These are phyloP conservation scores for Cystobasidiaceae sp. DNA, from an alignment of 1,284 basidiomycete genomes.

Conservation along the genomic window DNA sequence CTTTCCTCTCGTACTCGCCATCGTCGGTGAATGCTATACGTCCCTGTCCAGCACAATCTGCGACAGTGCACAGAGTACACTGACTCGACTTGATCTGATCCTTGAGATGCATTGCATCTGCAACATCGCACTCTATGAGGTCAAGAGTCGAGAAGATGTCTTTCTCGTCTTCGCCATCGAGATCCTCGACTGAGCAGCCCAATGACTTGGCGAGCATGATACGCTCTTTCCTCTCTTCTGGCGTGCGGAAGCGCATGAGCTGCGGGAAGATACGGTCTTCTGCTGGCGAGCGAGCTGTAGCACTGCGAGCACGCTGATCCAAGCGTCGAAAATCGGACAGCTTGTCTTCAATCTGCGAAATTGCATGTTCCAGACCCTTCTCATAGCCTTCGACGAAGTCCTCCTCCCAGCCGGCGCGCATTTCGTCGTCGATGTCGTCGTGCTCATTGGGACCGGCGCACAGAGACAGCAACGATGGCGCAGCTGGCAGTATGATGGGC, in stretches of 20 bases:
- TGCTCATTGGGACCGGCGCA: conserved; percentile 15
- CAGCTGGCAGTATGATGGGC: conserved; percentile 26
- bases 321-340: conserved; percentile 13
- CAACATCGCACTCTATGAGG: conserved; percentile 5
- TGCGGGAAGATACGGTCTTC: conserved; percentile 27
- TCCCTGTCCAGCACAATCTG: conserved; percentile 23
- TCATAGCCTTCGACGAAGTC: conserved; percentile 19
- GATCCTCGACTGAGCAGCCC: conserved; percentile 13
- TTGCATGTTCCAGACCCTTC: conserved; percentile 6
- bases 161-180: background rate
- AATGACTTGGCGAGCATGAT: background rate
- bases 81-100: conserved; percentile 12
- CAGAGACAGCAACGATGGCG: conserved; percentile 2
- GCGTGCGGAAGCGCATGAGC: conserved; percentile 21
- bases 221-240: conserved; percentile 3
- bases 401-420: conserved; percentile 26
- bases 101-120: conserved; percentile 6
- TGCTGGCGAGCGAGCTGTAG: conserved; percentile 4
- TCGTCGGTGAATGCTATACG: conserved; percentile 19
- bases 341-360: conserved; percentile 9
- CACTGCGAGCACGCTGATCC: conserved; percentile 8
- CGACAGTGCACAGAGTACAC: conserved; percentile 18
- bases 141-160: conserved; percentile 20
- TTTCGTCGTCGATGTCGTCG: conserved; percentile 13
- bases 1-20: background rate